Evolutionary conservation across 139 green algal species (phyloP).

Genomic region (Auxenochlorella protothecoides): DNA sequence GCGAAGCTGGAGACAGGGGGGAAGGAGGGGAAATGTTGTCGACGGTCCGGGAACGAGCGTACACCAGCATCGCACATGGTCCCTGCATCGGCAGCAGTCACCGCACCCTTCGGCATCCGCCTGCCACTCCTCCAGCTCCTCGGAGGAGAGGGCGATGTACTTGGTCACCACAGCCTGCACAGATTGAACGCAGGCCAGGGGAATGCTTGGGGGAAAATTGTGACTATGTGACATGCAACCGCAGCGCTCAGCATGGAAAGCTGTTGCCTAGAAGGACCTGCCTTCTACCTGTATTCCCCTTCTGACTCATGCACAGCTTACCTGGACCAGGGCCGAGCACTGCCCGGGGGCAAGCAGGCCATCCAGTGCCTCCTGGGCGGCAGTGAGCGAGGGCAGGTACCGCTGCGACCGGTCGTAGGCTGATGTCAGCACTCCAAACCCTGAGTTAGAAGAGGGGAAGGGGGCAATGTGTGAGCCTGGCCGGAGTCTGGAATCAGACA

Average conservation of each 20-base stretch:
- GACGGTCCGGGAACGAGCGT: background rate
- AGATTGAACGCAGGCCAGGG: no score
- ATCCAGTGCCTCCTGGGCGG: conserved; percentile 20
- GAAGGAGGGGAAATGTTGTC: background rate
- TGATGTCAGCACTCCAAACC: no score
- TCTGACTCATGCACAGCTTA: no score
- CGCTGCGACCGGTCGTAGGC: no score
- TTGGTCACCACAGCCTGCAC: conserved; percentile 50
- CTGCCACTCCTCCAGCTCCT: conserved; percentile 67
- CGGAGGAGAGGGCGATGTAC: conserved; percentile 56
- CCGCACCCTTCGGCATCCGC: conserved; percentile 34
- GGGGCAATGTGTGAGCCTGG: no score
- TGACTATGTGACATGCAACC: no score
- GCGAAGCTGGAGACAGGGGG: conserved; percentile 20
- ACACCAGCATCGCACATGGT: background rate
- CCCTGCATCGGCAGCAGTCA: background rate
- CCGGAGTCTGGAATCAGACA: no score
- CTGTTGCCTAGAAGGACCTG: no score
- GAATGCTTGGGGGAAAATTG: no score
- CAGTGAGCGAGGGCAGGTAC: background rate
- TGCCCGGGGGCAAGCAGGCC: conserved; percentile 14
- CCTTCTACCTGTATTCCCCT: no score
- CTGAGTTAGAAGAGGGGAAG: no score
- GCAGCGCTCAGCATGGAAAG: no score
- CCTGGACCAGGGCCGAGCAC: conserved; percentile 20